phyloP scores from a whole-genome alignment of 2,329 filamentous ascomycete species.

The Aspergillus ruber region DNA sequence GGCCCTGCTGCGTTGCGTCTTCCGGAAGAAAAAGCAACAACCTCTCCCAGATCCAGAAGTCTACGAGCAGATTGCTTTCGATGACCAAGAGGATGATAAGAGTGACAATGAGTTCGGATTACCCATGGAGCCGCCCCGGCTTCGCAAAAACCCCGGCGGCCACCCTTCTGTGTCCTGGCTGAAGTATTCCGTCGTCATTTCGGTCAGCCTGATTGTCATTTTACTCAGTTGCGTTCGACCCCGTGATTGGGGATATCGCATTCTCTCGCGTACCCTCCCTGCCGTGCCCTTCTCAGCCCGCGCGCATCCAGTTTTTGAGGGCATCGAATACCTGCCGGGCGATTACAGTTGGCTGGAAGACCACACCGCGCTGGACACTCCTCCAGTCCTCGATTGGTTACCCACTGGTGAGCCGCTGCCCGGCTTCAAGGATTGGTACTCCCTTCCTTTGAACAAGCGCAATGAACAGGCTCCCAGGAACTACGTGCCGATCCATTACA shows the following conservation, averaged over 20 bases:
- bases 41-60: slow-evolving; percentile 13
- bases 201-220: slow-evolving; percentile 15
- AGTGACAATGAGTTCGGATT: slow-evolving; percentile 16
- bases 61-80: slow-evolving; percentile 19
- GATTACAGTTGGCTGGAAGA: slow-evolving; percentile 17
- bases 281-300: slow-evolving; percentile 12
- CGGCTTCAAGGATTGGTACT: slow-evolving; percentile 24
- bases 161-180: slow-evolving; percentile 2
- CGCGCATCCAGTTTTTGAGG: not conserved
- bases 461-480: slow-evolving; percentile 1
- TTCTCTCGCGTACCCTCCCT: slow-evolving; percentile 20
- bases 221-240: slow-evolving; percentile 23
- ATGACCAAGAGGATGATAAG: slow-evolving; percentile 17
- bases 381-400: slow-evolving; percentile 20
- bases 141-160: slow-evolving; percentile 1
- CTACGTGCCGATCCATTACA: slow-evolving; percentile 23
- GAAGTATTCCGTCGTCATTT: slow-evolving; percentile 15
- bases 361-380: slow-evolving; percentile 10
- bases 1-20: not conserved
- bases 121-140: slow-evolving; percentile 8
- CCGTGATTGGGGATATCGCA: slow-evolving; percentile 17
- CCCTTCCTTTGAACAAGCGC: slow-evolving; percentile 2
- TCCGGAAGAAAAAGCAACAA: not conserved
- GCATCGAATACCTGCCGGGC: slow-evolving; percentile 10
- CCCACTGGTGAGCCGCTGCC: slow-evolving; percentile 10